Conservation (phyloP, 176 grass and related monocot genomes). For the Alloteropsis semialata region DNA sequence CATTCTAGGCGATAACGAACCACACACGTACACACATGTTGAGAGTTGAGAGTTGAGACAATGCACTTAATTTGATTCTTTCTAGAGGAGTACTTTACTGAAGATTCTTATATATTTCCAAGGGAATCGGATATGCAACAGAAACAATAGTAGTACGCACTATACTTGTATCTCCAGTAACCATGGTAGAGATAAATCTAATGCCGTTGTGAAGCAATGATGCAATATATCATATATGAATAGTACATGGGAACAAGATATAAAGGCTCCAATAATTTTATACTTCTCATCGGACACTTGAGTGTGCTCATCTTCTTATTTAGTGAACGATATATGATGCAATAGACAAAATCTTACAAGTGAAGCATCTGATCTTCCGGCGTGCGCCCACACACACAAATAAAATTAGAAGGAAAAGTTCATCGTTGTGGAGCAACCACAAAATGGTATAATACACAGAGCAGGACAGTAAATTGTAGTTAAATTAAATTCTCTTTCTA, state of each 20-base stretch:
- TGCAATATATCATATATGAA: not conserved
- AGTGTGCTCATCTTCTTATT: slow-evolving; percentile 5
- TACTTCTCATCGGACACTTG: not conserved
- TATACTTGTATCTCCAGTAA: not conserved
- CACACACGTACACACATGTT: not conserved
- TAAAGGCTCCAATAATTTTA: not conserved
- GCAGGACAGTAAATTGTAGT: not conserved
- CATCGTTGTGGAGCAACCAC: slow-evolving; percentile 14
- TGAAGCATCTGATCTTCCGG: slow-evolving; percentile 39
- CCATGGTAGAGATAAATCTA: not conserved
- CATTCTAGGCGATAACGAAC: not conserved
- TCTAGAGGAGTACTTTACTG: not conserved
- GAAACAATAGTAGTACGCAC: not conserved
- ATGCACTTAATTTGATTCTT: not conserved
- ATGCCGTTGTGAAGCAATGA: not conserved
- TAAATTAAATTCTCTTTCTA: slow-evolving; percentile 24
- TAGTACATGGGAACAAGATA: not conserved
- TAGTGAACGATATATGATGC: not conserved
- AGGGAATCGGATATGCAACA: not conserved
- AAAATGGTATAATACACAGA: not conserved
- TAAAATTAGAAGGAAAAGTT: slow-evolving; percentile 15
- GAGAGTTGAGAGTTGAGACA: not conserved
- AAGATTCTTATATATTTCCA: slow-evolving; percentile 8
- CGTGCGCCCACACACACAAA: slow-evolving; percentile 6
- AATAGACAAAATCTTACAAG: slow-evolving; percentile 18